Evolutionary conservation across 345 rosid species (phyloP).

Genomic region (Barbarea vulgaris): DNA sequence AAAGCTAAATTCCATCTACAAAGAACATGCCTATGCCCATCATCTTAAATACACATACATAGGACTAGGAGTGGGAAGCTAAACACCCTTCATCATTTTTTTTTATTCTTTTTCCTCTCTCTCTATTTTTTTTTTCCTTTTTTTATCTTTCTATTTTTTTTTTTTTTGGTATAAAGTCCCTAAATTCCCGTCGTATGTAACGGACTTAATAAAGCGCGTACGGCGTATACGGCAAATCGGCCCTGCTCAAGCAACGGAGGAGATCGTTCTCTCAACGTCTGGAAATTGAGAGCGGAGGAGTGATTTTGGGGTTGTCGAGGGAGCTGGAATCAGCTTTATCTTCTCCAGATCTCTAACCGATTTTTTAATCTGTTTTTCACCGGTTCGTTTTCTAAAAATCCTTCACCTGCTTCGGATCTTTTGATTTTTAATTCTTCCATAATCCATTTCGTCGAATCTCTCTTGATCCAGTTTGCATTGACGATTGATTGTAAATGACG

Average conservation of each 20-base stretch:
- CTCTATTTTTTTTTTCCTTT: too few relatives aligned
- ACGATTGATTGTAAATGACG: constrained; percentile 5
- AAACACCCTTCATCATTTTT: constrained; percentile 17
- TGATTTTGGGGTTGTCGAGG: neutral
- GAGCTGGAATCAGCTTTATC: constrained; percentile 31
- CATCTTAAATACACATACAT: neutral
- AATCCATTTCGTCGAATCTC: neutral
- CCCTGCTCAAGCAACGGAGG: constrained; percentile 29
- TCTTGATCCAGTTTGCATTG: constrained; percentile 12
- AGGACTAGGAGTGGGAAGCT: constrained; percentile 22
- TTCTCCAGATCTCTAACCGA: constrained; percentile 28
- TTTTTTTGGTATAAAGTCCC: constrained; percentile 12
- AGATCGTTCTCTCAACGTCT: neutral
- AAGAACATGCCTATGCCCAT: neutral
- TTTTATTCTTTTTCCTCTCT: neutral
- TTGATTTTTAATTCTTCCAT: neutral
- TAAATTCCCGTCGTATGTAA: constrained; percentile 14
- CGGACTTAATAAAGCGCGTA: constrained; percentile 21
- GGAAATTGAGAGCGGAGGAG: neutral
- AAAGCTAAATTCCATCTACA: neutral
- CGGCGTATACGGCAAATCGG: constrained; percentile 27
- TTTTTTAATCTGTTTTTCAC: constrained; percentile 3
- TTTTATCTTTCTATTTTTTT: neutral
- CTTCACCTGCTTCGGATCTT: constrained; percentile 16
- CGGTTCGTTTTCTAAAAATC: constrained; percentile 18